These are phyloP conservation scores for Euphorbia schlechtendalii DNA, from an alignment of 441 rosid species.

Conservation along the genomic window DNA sequence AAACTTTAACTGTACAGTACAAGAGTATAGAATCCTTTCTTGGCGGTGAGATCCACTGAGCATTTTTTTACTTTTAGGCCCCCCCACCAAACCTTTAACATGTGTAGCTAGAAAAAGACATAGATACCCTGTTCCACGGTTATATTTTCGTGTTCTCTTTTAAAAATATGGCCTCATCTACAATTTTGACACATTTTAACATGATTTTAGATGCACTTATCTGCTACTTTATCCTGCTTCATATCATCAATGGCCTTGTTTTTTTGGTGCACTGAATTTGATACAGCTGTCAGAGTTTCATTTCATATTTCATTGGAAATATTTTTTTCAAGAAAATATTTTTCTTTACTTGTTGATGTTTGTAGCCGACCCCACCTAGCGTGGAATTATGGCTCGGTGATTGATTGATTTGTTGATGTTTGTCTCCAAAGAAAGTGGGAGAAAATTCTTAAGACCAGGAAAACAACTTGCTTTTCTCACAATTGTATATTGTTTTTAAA, in stretches of 20 bases:
- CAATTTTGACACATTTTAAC: not conserved
- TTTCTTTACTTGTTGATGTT: too few species aligned
- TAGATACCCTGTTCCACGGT: not conserved
- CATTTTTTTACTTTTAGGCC: not conserved
- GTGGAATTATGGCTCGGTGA: too few species aligned
- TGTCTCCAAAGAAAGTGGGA: too few species aligned
- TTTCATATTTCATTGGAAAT: too few species aligned
- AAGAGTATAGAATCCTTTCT: conserved; percentile 40
- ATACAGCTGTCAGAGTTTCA: not conserved
- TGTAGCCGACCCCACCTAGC: too few species aligned
- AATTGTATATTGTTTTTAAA: too few species aligned
- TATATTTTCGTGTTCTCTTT: not conserved
- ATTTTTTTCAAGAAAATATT: too few species aligned
- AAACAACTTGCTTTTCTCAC: too few species aligned
- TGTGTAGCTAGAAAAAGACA: not conserved
- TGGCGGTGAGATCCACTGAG: conserved; percentile 39
- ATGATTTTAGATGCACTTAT: not conserved
- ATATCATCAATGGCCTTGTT: not conserved
- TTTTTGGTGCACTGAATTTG: not conserved
- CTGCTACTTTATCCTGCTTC: not conserved
- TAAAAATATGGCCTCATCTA: not conserved
- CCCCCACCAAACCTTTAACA: not conserved
- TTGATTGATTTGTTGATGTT: too few species aligned
- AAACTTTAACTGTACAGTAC: conserved; percentile 40
- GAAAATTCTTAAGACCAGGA: too few species aligned